These are phyloP conservation scores for Agapanthus africanus DNA, from an alignment of 106 monocot genomes.

Conservation along the genomic window DNA sequence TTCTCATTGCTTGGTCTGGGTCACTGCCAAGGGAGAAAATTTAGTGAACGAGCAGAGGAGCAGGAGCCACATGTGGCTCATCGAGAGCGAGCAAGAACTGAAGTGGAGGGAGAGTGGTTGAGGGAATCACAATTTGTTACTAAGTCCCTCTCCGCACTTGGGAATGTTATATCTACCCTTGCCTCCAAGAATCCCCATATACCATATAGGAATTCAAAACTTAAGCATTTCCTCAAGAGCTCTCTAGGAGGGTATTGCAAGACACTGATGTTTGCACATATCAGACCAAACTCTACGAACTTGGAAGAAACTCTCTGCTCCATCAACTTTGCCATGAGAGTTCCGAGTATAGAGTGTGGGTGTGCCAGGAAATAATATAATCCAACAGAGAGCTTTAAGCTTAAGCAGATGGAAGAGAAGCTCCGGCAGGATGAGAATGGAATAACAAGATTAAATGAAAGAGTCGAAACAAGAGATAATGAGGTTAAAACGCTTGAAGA, in stretches of 20 bases:
- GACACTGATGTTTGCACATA: constrained; percentile 92
- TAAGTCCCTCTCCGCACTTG: constrained; percentile 75
- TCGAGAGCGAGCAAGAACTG: constrained; percentile 85
- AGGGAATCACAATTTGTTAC: constrained; percentile 90
- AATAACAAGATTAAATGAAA: too few relatives aligned
- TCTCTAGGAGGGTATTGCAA: constrained; percentile 96
- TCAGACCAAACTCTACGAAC: constrained; percentile 81
- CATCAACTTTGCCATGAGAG: constrained; percentile 79
- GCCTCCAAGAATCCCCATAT: constrained; percentile 88
- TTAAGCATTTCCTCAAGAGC: constrained; percentile 89
- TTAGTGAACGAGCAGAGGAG: constrained; percentile 40
- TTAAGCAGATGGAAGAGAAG: constrained; percentile 87
- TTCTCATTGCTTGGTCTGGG: constrained; percentile 86
- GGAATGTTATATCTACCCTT: constrained; percentile 84
- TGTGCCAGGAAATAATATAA: constrained; percentile 73
- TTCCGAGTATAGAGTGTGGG: constrained; percentile 72
- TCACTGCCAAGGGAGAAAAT: constrained; percentile 61
- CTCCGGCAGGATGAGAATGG: too few relatives aligned
- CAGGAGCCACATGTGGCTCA: constrained; percentile 80
- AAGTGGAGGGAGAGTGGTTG: constrained; percentile 73
- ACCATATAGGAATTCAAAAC: constrained; percentile 97
- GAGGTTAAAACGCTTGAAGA: too few relatives aligned
- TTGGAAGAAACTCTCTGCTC: constrained; percentile 80
- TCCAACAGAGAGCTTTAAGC: constrained; percentile 64
- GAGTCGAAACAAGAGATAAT: too few relatives aligned